Conservation (phyloP, 2,329 filamentous ascomycete genomes). For the Fusarium secorum region DNA sequence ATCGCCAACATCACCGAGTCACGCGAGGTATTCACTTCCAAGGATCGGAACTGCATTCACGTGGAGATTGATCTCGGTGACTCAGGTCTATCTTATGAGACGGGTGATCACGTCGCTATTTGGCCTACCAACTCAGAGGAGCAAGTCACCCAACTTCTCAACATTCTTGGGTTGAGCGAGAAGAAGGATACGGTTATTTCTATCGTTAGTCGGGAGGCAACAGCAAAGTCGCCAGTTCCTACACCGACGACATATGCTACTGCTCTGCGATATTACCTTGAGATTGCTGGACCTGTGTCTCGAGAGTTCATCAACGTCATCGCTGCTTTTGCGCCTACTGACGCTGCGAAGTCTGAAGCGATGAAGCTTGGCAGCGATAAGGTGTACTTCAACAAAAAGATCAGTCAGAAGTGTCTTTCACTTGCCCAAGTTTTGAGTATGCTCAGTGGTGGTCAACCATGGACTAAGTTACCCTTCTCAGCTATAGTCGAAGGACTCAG, state of each 20-base stretch:
- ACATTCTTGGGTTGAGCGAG: background rate
- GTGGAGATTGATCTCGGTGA: background rate
- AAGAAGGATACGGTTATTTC: background rate
- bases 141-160: background rate
- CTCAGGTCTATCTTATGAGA: background rate
- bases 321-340: background rate
- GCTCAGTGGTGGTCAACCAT: background rate
- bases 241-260: slow-evolving; percentile 3
- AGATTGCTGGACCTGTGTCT: slow-evolving; percentile 7
- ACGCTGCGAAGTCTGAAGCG: background rate
- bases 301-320: background rate
- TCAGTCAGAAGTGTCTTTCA: background rate
- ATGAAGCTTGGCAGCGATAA: background rate
- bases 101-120: background rate
- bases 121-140: background rate
- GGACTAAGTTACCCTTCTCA: background rate
- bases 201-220: background rate
- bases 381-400: background rate
- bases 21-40: background rate
- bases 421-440: background rate
- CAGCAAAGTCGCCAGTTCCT: background rate
- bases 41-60: background rate
- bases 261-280: background rate
- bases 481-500: slow-evolving; percentile 3
- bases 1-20: background rate